A percentile compares a stretch with the other conserved stretches of the same genome.
Evolutionary conservation across 2,329 filamentous ascomycete species (phyloP).

Genomic region (Phoma sp.): DNA sequence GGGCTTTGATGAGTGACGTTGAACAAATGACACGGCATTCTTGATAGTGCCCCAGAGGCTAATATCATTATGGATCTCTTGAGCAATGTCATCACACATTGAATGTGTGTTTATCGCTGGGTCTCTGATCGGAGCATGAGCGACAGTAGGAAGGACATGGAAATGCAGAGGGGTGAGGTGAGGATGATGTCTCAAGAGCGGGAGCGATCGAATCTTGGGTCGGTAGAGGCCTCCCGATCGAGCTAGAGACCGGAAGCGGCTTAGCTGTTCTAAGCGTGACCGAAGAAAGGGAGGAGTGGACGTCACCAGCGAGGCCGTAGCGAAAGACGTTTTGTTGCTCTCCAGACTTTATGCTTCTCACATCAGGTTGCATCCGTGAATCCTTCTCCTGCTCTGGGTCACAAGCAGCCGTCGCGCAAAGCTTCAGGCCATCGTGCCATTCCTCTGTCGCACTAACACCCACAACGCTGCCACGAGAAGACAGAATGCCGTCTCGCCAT

Average conservation of each 20-base stretch:
- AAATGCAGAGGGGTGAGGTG: background rate
- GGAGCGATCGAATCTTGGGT: constrained; percentile 5
- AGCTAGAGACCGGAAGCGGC: constrained; percentile 3
- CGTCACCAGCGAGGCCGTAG: constrained; percentile 8
- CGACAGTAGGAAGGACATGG: background rate
- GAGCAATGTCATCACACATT: background rate
- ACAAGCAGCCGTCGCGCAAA: background rate
- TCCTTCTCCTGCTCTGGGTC: background rate
- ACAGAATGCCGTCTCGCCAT: background rate
- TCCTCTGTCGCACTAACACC: background rate
- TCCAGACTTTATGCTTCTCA: constrained; percentile 1
- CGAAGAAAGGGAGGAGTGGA: background rate
- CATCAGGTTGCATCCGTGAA: background rate
- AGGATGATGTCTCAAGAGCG: background rate
- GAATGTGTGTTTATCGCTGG: background rate
- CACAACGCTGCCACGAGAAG: background rate
- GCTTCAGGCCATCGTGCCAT: background rate
- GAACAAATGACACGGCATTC: background rate
- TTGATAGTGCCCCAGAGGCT: background rate
- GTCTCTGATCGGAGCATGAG: background rate
- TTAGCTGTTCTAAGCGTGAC: background rate
- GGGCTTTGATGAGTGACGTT: background rate
- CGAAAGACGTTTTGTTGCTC: constrained; percentile 1
- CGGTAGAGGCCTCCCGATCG: constrained; percentile 10
- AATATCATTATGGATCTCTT: background rate